These are phyloP conservation scores for Babesia ovata DNA, from an alignment of 169 alveolate genomes.

Conservation along the genomic window DNA sequence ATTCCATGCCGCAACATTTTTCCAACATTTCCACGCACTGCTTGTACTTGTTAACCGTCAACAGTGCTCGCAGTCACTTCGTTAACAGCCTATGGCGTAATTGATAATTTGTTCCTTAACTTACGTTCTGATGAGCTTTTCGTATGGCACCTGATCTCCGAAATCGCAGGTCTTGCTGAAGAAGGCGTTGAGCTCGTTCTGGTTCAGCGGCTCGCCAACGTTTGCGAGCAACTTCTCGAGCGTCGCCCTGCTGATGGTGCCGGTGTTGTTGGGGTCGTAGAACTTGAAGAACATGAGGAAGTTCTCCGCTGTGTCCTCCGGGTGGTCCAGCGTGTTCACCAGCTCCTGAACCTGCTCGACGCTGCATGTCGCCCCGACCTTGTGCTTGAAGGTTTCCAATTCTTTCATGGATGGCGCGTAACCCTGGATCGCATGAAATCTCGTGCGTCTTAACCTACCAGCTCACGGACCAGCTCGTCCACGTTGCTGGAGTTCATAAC, in stretches of 20 bases:
- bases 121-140: slow-evolving; percentile 49
- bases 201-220: slow-evolving; percentile 56
- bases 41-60: not conserved
- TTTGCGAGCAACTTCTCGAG: slow-evolving; percentile 57
- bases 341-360: slow-evolving; percentile 35
- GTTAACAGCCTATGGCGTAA: slow-evolving; percentile 21
- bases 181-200: slow-evolving; percentile 43
- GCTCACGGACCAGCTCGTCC: slow-evolving; percentile 57
- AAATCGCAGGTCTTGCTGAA: slow-evolving; percentile 33
- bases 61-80: slow-evolving; percentile 23
- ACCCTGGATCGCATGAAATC: slow-evolving; percentile 16
- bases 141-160: slow-evolving; percentile 53
- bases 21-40: no score
- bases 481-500: slow-evolving; percentile 33
- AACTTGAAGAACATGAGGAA: slow-evolving; percentile 61
- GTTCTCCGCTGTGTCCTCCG: slow-evolving; percentile 63
- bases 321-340: slow-evolving; percentile 48
- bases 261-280: slow-evolving; percentile 65
- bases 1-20: not conserved
- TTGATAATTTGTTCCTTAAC: not conserved
- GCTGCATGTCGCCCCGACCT: slow-evolving; percentile 42
- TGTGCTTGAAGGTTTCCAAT: slow-evolving; percentile 35
- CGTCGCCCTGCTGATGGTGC: slow-evolving; percentile 47
- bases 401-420: slow-evolving; percentile 66
- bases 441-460: slow-evolving; percentile 24